These are phyloP conservation scores for Viola odorata DNA, from an alignment of 345 rosid genomes.

Conservation along the genomic window DNA sequence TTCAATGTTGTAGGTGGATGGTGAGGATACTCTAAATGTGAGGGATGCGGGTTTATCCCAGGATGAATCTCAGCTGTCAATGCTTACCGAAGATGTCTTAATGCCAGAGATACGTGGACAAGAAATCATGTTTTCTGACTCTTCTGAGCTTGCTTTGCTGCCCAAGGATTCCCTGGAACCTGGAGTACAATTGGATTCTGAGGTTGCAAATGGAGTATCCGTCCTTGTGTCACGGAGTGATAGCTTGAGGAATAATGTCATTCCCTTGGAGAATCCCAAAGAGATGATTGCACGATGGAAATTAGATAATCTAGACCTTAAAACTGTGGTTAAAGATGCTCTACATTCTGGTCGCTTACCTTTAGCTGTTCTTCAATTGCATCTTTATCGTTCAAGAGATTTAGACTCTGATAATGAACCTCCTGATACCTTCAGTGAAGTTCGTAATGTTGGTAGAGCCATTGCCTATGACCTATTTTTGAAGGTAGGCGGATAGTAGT, in stretches of 20 bases:
- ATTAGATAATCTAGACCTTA: conserved; percentile 67
- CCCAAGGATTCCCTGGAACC: conserved; percentile 36
- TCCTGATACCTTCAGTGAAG: conserved; percentile 82
- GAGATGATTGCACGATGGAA: conserved; percentile 99
- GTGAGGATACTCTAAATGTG: conserved; percentile 36
- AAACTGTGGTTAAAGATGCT: conserved; percentile 92
- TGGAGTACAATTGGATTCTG: conserved; percentile 31
- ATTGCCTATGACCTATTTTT: conserved; percentile 92
- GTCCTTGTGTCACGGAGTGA: conserved; percentile 43
- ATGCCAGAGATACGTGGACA: conserved; percentile 31
- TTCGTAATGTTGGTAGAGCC: conserved; percentile 81
- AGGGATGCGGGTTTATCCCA: conserved; percentile 31
- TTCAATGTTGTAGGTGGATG: conserved; percentile 48
- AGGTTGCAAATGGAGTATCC: conserved; percentile 45
- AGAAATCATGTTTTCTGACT: conserved; percentile 27
- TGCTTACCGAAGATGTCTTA: conserved; percentile 35
- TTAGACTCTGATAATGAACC: conserved; percentile 42
- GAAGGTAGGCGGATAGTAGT: conserved; percentile 53
- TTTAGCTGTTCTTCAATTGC: conserved; percentile 93
- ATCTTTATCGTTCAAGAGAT: conserved; percentile 77
- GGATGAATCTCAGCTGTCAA: conserved; percentile 56
- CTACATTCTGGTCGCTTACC: conserved; percentile 90
- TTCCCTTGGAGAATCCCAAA: conserved; percentile 82
- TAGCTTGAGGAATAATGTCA: conserved; percentile 42
- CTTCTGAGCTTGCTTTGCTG: conserved; percentile 48